Conservation (phyloP, 306 rosid species). For the Fagus crenata region DNA sequence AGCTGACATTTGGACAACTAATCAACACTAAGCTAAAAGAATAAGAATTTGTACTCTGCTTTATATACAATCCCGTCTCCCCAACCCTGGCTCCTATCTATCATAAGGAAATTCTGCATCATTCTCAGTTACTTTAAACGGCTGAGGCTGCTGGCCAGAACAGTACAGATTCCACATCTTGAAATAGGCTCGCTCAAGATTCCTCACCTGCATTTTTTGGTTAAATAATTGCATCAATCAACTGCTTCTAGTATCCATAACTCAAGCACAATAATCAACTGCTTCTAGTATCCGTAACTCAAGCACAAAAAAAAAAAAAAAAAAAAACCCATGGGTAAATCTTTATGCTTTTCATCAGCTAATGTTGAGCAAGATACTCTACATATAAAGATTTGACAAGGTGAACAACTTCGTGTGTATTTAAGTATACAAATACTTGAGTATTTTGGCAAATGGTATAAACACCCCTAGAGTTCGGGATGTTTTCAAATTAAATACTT, state of each 20-base stretch:
- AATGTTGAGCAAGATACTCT: neutral
- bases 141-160: constrained; percentile 56
- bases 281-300: constrained; percentile 1
- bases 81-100: constrained; percentile 40
- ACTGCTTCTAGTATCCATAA: neutral
- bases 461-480: no score
- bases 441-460: no score
- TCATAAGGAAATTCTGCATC: constrained; percentile 53
- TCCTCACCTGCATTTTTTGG: constrained; percentile 44
- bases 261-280: neutral
- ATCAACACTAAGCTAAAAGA: neutral
- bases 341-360: neutral
- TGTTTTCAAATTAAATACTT: no score
- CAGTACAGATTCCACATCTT: constrained; percentile 61
- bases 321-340: neutral
- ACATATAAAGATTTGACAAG: neutral
- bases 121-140: constrained; percentile 53
- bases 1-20: neutral
- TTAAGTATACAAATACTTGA: neutral
- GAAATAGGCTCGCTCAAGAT: constrained; percentile 55
- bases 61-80: constrained; percentile 58
- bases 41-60: neutral
- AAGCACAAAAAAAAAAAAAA: neutral
- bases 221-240: constrained; percentile 1
- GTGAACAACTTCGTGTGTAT: neutral